Evolutionary conservation across 495 filamentous ascomycete genomes (phyloP), one percentile per base, ranked within the genome.

Genomic region (Xylaria flabelliformis): DNA sequence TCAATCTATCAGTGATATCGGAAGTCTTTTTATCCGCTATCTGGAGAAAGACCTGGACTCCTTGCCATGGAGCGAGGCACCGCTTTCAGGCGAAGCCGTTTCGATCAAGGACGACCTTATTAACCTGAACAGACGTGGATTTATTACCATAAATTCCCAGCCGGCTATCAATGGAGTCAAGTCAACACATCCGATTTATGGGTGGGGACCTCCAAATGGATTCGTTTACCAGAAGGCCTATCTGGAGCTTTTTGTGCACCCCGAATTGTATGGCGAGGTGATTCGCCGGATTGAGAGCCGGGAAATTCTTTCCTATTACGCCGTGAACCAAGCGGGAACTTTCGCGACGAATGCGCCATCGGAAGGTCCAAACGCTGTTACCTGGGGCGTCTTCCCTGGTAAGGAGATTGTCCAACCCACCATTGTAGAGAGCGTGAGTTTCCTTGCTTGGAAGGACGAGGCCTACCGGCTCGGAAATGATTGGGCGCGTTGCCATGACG

Each of bases 191-290:
- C 88, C 93, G 0, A 84, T 97, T 5, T 91, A 95, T 79, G 96
- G 96, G 69, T 99, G 96, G 96, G 96, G 96, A 41, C 97, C 97
- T 2, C 87, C 88, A 62, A 96, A 97, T 73, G 96, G 96, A 73
- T 98, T 97, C 77, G 96, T 99, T 70, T 99, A 98, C 79, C 96
- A 99, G 82, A 99, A 99, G 80, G 94, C 94, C 3, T 99, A 99
- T 80, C 86, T 99, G 2, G 96, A 99, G 79, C 88, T 98, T 32
- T 84, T 99, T 32, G 87, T 98, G 44, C 88, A 93, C 6, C 92
- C 97, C 0, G 87, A 92, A 59, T 74, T 97, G 58, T 91, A 97
- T 67, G 85, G 89, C 24, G 91, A 96, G 76, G 83, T 99, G 50
- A 88, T 97, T 72, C 85, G 88, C 19, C 91, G 94, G 48, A 94